Base-by-base conservation (phyloP, 768 basidiomycete species). In the Termitomyces sp. region DNA sequence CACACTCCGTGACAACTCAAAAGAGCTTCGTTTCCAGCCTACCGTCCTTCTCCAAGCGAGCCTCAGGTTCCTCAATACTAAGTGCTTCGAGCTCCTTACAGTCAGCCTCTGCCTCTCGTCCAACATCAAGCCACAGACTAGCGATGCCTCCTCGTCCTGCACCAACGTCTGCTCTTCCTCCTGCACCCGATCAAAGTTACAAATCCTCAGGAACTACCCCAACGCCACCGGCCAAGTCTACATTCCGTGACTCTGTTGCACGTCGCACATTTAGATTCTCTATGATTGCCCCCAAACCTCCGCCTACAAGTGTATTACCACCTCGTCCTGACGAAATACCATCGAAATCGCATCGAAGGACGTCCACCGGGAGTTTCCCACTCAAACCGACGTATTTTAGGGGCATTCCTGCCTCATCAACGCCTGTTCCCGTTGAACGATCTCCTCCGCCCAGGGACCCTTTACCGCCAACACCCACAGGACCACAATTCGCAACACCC, bases 81-180 rank as follows among this genome's bases (percentile, higher is more conserved):
- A 83, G 79, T 58, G 64, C 77, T 26, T 68, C 70, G 32, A 75
- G 73, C 56, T 76, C 75, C 11, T 65, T 70, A n/a, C 70, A 74
- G 37, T 77, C 80, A 6, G 71, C 67, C 34, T 40, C 60, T 40
- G 58, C 34, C 42, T 60, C 65, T 46, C 66, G 63, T 24, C 60
- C 68, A 30, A 48, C 62, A 34, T 70, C 74, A 5, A 76, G 87
- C 30, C 77, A 84, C 62, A 76, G 88, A 40, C 63, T 72, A 19
- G 88, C 86, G 3, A 78, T 87, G 66, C 87, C 80, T 3, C 82
- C 88, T 3, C 89, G 86, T 14, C 89, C 89, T 30, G 80, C 85
- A 4, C 88, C 90, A 0, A 85, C 78, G 26, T 77, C 78, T 47
- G 85, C 87, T 6, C 79, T 85, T 15, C 88, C 88, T 14, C 84